Conservation (phyloP, 306 rosid species). For the Albizia julibrissin region DNA sequence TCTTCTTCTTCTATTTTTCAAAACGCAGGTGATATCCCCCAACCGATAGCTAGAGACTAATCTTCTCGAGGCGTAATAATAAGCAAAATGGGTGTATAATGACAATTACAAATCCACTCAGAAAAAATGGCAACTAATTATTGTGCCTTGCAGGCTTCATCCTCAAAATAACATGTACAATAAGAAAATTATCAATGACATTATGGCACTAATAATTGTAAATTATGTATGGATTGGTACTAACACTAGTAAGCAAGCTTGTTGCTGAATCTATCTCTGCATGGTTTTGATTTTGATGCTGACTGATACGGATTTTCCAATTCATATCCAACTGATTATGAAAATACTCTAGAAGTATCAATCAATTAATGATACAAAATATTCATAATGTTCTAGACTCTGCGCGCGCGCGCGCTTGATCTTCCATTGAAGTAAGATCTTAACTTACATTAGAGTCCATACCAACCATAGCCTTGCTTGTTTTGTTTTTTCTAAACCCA, state of each 20-base stretch:
- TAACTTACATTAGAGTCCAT: too few relatives aligned
- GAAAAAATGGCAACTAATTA: too few relatives aligned
- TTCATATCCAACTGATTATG: background rate
- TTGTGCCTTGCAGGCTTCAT: background rate
- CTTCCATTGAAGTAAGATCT: too few relatives aligned
- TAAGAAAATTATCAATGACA: background rate
- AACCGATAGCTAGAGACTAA: too few relatives aligned
- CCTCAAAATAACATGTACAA: background rate
- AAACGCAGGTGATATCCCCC: accelerated
- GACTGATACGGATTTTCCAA: background rate
- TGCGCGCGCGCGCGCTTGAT: too few relatives aligned
- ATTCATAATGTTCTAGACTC: too few relatives aligned
- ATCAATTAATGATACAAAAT: background rate
- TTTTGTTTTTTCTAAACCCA: background rate
- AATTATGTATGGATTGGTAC: background rate
- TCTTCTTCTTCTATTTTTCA: too few relatives aligned
- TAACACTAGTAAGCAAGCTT: background rate
- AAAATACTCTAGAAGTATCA: background rate
- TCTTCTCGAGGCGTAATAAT: too few relatives aligned
- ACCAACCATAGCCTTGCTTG: background rate
- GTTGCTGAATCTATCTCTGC: background rate
- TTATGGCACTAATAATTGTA: background rate
- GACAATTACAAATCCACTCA: too few relatives aligned
- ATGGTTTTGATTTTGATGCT: background rate
- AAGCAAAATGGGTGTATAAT: too few relatives aligned